Base-by-base conservation (phyloP, 2,329 filamentous ascomycete genomes). In the Ceratocystiopsis brevicomis region DNA sequence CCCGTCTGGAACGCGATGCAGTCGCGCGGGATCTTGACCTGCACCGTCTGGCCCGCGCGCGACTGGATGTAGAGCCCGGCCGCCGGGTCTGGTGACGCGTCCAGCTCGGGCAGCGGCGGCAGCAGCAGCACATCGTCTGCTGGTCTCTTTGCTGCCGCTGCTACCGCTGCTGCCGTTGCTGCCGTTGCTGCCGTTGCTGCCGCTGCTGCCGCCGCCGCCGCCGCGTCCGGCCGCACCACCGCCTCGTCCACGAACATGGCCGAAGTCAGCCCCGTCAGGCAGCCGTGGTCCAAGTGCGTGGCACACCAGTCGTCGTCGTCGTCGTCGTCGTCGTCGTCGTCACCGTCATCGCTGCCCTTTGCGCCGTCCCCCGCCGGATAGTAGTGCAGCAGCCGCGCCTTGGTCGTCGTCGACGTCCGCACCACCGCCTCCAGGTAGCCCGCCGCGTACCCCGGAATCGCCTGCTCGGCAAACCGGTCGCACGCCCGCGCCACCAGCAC, bases 1-100 rank as follows among this genome's bases (percentile, higher is more conserved):
- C 88, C 90, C 0, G 88, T 98, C 66, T 98, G 88, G 58, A 98
- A 98, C 1, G 84, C 90, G 41, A 98, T 78, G 59, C 85, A 90
- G 56, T 93, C 86, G 37, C 78, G 71, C 1, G 88, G 90, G 50
- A 98, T 95, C 56, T 78, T 77, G 52, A 96, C 85, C 60, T 96
- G 90, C n/a, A 87, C 80, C 1, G 82, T 79, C 47, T 79, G 67
- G 2, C 84, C 86, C 0, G 76, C 74, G 38, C 90, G 78, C 30
- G 86, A 88, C 58, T 81, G 81, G 61, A 96, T 94, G 64, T 95
- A 96, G n/a, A 98, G 65, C 0, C 90, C 90, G 0, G 88, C 82
- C 13, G 73, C 71, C 4, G 86, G 76, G 55, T 96, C 87, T 0
- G 90, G 88, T 3, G 84, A 86, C 0, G 68, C 56, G 1, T 75